These are phyloP conservation scores for Syncephalis fuscata DNA, from an alignment of 371 early-diverging fungal genomes.

Conservation along the genomic window DNA sequence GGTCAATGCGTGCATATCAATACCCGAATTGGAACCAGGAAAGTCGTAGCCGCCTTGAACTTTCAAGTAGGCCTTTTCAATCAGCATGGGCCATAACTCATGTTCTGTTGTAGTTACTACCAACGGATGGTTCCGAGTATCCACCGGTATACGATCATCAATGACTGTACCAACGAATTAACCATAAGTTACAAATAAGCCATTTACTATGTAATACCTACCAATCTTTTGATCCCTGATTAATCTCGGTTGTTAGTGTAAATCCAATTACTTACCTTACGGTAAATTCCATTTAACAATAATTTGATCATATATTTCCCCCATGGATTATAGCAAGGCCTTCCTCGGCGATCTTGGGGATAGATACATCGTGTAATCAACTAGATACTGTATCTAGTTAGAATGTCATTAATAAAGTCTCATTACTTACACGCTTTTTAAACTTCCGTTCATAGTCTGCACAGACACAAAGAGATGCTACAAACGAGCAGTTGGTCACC, in stretches of 20 bases:
- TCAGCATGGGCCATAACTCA: constrained; percentile 73
- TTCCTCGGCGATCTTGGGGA: constrained; percentile 56
- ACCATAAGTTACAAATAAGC: background rate
- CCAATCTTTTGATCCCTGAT: background rate
- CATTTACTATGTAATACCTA: background rate
- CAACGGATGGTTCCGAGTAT: constrained; percentile 68
- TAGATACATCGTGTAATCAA: constrained; percentile 73
- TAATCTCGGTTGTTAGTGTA: background rate
- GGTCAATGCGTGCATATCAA: constrained; percentile 74
- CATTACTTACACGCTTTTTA: constrained; percentile 33
- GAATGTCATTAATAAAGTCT: background rate
- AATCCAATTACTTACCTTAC: constrained; percentile 35
- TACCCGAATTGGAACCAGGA: constrained; percentile 84
- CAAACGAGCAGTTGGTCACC: constrained; percentile 89
- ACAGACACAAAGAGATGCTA: constrained; percentile 75
- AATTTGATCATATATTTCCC: constrained; percentile 80
- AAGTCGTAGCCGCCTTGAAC: constrained; percentile 89
- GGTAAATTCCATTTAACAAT: constrained; percentile 66
- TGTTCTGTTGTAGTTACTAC: constrained; percentile 52
- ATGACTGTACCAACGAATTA: constrained; percentile 27
- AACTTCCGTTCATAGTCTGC: constrained; percentile 67
- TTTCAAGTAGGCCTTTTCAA: constrained; percentile 91
- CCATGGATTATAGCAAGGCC: constrained; percentile 64
- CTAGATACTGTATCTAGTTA: constrained; percentile 11
- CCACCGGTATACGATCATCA: constrained; percentile 70